Conservation (phyloP, 1,284 basidiomycete species). For the Cutaneotrichosporon daszewskae region DNA sequence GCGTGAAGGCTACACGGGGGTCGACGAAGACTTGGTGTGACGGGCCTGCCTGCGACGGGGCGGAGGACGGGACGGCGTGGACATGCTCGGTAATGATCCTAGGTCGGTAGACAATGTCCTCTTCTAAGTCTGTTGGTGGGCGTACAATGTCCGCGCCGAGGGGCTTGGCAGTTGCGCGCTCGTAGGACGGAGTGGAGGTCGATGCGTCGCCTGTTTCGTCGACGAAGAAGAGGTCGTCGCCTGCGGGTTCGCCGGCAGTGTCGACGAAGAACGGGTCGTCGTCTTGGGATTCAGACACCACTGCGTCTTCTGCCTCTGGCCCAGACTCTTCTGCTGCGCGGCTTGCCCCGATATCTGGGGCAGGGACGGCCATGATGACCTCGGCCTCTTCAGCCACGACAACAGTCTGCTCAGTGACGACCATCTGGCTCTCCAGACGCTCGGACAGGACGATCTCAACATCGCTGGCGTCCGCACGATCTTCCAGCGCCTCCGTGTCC, state of each 20-base stretch:
- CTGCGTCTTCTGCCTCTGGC: not conserved
- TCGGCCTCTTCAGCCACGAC: not conserved
- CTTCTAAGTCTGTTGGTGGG: slow-evolving; percentile 24
- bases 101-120: slow-evolving; percentile 41
- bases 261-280: slow-evolving; percentile 30
- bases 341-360: not conserved
- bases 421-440: no score
- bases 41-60: slow-evolving; percentile 1
- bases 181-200: slow-evolving; percentile 19
- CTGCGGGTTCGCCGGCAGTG: slow-evolving; percentile 17
- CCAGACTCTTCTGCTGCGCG: not conserved
- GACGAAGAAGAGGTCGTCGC: slow-evolving; percentile 19
- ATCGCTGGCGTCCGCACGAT: not conserved
- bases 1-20: slow-evolving; percentile 17
- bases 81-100: slow-evolving; percentile 22
- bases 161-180: slow-evolving; percentile 8
- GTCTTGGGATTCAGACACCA: no score
- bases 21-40: slow-evolving; percentile 14
- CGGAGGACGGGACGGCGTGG: not conserved
- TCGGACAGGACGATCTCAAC: not conserved
- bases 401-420: not conserved
- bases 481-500: no score
- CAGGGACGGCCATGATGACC: not conserved
- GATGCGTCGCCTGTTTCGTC: slow-evolving; percentile 18
- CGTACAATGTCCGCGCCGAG: no score